Base-by-base conservation (phyloP, 1,139 yeast genomes). In the Scheffersomyces titani region DNA sequence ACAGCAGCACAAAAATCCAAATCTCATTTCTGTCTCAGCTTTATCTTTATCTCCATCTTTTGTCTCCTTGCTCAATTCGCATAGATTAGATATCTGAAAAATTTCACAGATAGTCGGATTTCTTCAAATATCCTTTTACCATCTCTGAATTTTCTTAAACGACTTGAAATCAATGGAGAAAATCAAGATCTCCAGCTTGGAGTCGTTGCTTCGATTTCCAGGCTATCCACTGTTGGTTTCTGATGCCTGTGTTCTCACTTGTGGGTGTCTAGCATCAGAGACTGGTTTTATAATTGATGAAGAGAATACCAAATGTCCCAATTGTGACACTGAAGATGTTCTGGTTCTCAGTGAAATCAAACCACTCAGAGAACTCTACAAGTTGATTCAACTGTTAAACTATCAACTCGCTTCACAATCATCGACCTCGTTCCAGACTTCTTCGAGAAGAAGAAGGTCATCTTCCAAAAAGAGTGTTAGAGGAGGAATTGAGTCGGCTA, bases 201-300 rank as follows among this genome's bases (percentile, higher is more conserved):
- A 75, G 57, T 61, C 66, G 40, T 67, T 78, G 19, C 68, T 78
- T 18, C 64, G 65, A 56, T 64, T 77, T 30, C 72, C 73, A 0
- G 76, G 75, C 2, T 56, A 60, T 22, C 55, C 57, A 24, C 51
- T 48, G 40, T 58, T 76, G 2, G 73, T 78, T 5, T 52, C 73
- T 13, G 92, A 88, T 69, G 81, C 86, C 5, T 76, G 85, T 1
- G 80, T 87, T 20, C 72, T 89, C 19, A 72, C 86, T 0, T 90
- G 96, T 71, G 94, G 96, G 0, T 90, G 96, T 70, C 70, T 89
- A 11, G 77, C 87, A 0, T 86, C 93, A 0, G 89, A 87, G 62
- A 61, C 71, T 0, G 71, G 57, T 21, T 78, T 78, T 60, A 11
- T 16, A 7, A 9, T 9, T 30, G 40, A 30, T 4, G 44, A 47